Evolutionary conservation across 2,329 filamentous ascomycete species (phyloP), one percentile per base, ranked within the genome.

Genomic region (Chaetomium sp.): DNA sequence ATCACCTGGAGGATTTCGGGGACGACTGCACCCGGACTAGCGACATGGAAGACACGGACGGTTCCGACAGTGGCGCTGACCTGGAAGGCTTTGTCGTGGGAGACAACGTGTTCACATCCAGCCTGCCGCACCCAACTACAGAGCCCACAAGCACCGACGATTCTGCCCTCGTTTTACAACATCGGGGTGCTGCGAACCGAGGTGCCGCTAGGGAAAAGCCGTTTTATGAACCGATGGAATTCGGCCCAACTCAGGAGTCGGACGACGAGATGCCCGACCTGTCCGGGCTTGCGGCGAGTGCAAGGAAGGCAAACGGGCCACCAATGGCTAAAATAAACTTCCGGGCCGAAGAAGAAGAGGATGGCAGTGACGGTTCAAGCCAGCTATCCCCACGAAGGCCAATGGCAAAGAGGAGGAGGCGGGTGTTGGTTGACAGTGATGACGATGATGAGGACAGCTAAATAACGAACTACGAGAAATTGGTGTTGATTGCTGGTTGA

Each of bases 21-120:
- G 78, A 81, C 56, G 78, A 81, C 56, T 79, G 78, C 61, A 74
- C 72, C 53, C 69, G 75, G 27, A 75, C 76, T 11, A 78, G 76
- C 59, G 76, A 79, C 59, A 59, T 74, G 54, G 66, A 74, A 56
- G 73, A 75, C 49, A 73, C 70, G 14, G 73, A 76, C 59, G 76
- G 72, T 11, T 78, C 75, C 0, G 78, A 80, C 55, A 70, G 72
- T 56, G 76, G 75, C 10, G 72, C 69, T 45, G 79, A 81, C 60
- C 66, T 82, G 11, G 55, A 80, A 62, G 72, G 82, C 71, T 79
- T 88, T 69, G 66, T 88, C 64, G 74, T 85, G 65, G 67, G 73
- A 60, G 68, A 83, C 68, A 68, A 84, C 49, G 37, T 56, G 12
- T 52, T 69, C 4, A 64, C 65, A 0, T 75, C 73, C 1, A 74